Base-by-base conservation (phyloP, 2,329 filamentous ascomycete species). In the Penicillium sumatraense region DNA sequence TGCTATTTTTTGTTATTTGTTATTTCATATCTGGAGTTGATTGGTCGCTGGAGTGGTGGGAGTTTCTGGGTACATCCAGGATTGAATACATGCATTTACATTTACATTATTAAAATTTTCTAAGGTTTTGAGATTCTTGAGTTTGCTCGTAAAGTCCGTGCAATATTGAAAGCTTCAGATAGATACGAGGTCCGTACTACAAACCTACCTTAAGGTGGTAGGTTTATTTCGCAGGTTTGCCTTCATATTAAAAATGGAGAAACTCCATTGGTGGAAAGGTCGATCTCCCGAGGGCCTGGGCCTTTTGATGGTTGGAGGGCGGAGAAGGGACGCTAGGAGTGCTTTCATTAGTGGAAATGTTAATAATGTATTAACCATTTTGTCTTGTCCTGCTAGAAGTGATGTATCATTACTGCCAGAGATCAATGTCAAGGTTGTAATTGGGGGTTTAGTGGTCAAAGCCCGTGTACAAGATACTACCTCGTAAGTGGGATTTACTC, bases 321-420 rank as follows among this genome's bases (percentile, higher is more conserved):
- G 27, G 24, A 46, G 42, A 31, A 46, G 23, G 27, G 51, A 54
- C 45, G 48, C 54, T 26, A 52, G 54, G 51, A 54, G n/a, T n/a
- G n/a, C n/a, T n/a, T n/a, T n/a, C n/a, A 40, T 24, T 24, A 6
- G 8, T 29, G 26, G 16, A 21, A 18, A 2, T 21, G 26, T 5
- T 21, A 11, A n/a, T 20, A 21, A 36, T 49, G 33, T 27, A 48
- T 23, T 18, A 23, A 31, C 9, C 29, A n/a, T n/a, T n/a, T n/a
- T n/a, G n/a, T n/a, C n/a, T n/a, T 14, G 6, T 29, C 27, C 27
- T 29, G 36, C n/a, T 5, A 3, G 21, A 52, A 52, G 29, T 50
- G 42, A 59, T 47, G 9, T 11, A 35, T 54, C 53, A 45, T 27
- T 23, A 13, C 18, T 20, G 5, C 14, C n/a, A 31, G 27, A n/a